phyloP scores from a whole-genome alignment of 2,329 filamentous ascomycete species.

The Fusarium circinatum region DNA sequence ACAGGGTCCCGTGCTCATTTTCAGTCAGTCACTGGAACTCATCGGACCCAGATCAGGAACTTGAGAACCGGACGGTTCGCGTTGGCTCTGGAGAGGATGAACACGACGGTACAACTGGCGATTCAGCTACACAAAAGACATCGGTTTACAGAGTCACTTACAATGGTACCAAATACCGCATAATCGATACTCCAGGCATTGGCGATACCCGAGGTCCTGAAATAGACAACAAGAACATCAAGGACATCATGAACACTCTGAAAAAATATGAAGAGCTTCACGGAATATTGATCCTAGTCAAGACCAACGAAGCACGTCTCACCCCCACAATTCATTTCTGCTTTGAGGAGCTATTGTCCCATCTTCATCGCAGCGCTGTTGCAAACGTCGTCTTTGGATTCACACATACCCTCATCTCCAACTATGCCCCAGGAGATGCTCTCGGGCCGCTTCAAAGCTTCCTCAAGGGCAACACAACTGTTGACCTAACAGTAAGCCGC shows the following conservation, averaged over 20 bases:
- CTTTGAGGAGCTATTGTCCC: constrained; percentile 11
- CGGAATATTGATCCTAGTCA: constrained; percentile 26
- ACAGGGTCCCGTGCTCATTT: constrained; percentile 31
- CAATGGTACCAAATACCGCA: neutral
- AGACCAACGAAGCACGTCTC: constrained; percentile 13
- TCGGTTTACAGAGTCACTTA: constrained; percentile 1
- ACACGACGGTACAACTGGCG: constrained; percentile 8
- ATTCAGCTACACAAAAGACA: constrained; percentile 23
- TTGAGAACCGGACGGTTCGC: constrained; percentile 8
- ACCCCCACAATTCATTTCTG: constrained; percentile 18
- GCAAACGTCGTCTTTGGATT: constrained; percentile 31
- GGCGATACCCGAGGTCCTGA: constrained; percentile 26
- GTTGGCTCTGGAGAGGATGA: constrained; percentile 24
- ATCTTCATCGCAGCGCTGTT: constrained; percentile 23
- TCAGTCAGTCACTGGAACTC: neutral
- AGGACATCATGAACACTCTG: constrained; percentile 5
- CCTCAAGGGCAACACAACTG: neutral
- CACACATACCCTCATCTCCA: constrained; percentile 18
- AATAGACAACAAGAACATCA: constrained; percentile 24
- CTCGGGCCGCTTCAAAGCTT: constrained; percentile 1
- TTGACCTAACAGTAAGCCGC: neutral
- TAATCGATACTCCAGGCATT: constrained; percentile 27
- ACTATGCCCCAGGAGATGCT: constrained; percentile 11
- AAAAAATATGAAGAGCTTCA: constrained; percentile 25
- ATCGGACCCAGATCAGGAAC: neutral